Evolutionary conservation across 768 basidiomycete species (phyloP).

Genomic region (Mycena amicta): DNA sequence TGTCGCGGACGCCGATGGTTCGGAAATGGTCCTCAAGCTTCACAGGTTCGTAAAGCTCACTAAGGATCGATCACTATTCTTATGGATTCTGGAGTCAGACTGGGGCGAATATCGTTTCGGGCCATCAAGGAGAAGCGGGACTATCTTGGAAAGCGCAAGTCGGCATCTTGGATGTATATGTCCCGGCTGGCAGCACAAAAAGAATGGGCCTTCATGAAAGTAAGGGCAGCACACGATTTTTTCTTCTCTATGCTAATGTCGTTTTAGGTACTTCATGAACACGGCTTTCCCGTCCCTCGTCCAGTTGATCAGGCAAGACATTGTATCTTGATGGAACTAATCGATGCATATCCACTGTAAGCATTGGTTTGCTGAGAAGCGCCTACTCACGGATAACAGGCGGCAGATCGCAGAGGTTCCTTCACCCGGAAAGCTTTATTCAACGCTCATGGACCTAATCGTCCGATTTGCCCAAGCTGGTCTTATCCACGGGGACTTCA

Average conservation of each 20-base stretch:
- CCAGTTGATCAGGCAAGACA: slow-evolving; percentile 96
- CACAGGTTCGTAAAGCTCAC: slow-evolving; percentile 88
- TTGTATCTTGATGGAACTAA: slow-evolving; percentile 93
- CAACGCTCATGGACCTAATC: slow-evolving; percentile 91
- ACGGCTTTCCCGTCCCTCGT: slow-evolving; percentile 89
- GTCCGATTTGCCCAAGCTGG: slow-evolving; percentile 92
- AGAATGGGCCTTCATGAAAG: slow-evolving; percentile 99
- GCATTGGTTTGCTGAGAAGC: slow-evolving; percentile 37
- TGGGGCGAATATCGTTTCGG: slow-evolving; percentile 97
- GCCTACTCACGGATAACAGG: slow-evolving; percentile 40
- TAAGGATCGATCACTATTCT: too few species aligned
- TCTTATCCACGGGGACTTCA: slow-evolving; percentile 98
- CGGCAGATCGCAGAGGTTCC: slow-evolving; percentile 86
- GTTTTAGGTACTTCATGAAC: slow-evolving; percentile 81
- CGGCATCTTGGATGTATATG: slow-evolving; percentile 99
- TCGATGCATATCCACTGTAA: slow-evolving; percentile 93
- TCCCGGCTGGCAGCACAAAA: slow-evolving; percentile 94
- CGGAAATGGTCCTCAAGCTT: slow-evolving; percentile 88
- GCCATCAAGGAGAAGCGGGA: slow-evolving; percentile 96
- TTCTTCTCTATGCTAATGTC: not conserved
- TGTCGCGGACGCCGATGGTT: slow-evolving; percentile 82
- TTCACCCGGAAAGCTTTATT: slow-evolving; percentile 89
- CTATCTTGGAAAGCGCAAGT: slow-evolving; percentile 93
- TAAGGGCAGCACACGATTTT: slow-evolving; percentile 29
- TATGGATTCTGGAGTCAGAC: slow-evolving; percentile 61